Percentiles rank a stretch among this genome's conserved stretches.
phyloP scores from a whole-genome alignment of 345 rosid genomes.

The Raphanus sativus region DNA sequence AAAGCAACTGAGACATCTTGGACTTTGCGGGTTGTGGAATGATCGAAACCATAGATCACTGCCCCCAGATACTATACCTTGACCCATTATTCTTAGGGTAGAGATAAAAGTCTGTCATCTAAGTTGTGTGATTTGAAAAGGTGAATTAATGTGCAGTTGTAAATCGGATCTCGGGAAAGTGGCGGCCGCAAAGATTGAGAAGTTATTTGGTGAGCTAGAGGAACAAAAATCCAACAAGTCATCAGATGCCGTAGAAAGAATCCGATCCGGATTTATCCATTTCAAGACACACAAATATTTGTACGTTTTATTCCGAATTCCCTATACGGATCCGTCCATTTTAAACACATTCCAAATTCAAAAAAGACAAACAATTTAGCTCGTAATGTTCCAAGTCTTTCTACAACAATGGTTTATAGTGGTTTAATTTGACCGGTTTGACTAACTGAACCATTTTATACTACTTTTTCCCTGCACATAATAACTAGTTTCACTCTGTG shows the following conservation, averaged over 20 bases:
- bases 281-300: constrained; percentile 74
- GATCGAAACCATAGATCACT: neutral
- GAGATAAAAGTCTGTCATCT: neutral
- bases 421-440: no score
- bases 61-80: neutral
- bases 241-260: constrained; percentile 55
- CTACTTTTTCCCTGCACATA: no score
- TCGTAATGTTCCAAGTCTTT: neutral
- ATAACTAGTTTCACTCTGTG: no score
- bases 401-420: neutral
- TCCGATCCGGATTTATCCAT: constrained; percentile 66
- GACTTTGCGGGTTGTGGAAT: neutral
- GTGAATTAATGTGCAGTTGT: constrained; percentile 42
- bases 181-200: constrained; percentile 75
- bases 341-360: neutral
- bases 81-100: neutral
- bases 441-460: no score
- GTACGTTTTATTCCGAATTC: constrained; percentile 44
- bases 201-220: constrained; percentile 67
- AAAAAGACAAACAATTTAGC: neutral
- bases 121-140: neutral
- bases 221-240: constrained; percentile 40
- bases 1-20: neutral
- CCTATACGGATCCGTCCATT: neutral
- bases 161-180: constrained; percentile 56